Evolutionary conservation across 768 basidiomycete species (phyloP).

Genomic region (Podaxis carcinomalis): DNA sequence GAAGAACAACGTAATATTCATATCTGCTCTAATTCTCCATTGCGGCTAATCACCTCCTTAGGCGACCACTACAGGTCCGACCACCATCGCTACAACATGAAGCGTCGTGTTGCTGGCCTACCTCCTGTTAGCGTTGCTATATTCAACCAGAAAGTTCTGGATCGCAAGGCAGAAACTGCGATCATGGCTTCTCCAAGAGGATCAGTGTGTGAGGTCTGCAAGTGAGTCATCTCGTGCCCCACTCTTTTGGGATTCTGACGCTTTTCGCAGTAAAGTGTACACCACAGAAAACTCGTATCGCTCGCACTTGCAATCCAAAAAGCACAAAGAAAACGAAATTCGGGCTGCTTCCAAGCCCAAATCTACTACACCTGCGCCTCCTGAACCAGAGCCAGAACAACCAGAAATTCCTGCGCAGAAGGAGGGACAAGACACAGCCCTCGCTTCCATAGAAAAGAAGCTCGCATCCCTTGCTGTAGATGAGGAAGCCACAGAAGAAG

Average conservation of each 20-base stretch:
- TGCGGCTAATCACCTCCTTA: constrained; percentile 23
- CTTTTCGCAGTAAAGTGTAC: constrained; percentile 72
- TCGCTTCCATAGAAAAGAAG: constrained; percentile 10
- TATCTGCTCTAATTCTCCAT: background rate
- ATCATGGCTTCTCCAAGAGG: constrained; percentile 56
- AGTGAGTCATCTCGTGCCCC: constrained; percentile 43
- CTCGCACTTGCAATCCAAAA: constrained; percentile 85
- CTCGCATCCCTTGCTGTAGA: constrained; percentile 15
- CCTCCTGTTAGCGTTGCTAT: constrained; percentile 73
- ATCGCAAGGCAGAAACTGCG: constrained; percentile 73
- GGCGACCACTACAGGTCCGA: constrained; percentile 90
- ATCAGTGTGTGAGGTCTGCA: constrained; percentile 75
- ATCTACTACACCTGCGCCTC: constrained; percentile 9
- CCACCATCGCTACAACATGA: constrained; percentile 97
- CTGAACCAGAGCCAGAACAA: background rate
- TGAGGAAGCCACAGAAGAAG: constrained; percentile 36
- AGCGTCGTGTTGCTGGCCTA: constrained; percentile 86
- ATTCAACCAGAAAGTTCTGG: constrained; percentile 88
- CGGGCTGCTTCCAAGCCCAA: constrained; percentile 33
- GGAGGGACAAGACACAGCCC: constrained; percentile 15
- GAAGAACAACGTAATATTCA: constrained; percentile 69
- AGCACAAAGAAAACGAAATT: constrained; percentile 76
- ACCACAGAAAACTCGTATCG: constrained; percentile 85
- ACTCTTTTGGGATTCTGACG: background rate
- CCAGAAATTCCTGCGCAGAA: background rate